These are phyloP conservation scores for Auricularia auricula-judae DNA, from an alignment of 768 basidiomycete species.

Conservation along the genomic window DNA sequence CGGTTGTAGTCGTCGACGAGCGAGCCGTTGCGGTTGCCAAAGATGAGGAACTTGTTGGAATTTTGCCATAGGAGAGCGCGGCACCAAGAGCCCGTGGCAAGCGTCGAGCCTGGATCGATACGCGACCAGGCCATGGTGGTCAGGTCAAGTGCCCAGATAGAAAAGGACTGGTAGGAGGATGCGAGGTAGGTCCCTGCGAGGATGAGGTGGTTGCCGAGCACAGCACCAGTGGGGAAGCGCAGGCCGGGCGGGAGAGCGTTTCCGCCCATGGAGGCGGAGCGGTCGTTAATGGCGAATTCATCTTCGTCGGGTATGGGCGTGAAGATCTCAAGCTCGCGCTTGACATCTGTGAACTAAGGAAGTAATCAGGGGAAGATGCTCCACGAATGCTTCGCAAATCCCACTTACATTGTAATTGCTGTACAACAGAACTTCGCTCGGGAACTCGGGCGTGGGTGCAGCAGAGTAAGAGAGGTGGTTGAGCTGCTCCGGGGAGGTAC, in stretches of 20 bases:
- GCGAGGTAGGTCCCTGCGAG: conserved; percentile 94
- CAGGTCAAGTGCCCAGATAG: conserved; percentile 92
- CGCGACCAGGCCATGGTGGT: conserved; percentile 74
- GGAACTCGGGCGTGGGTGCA: conserved; percentile 57
- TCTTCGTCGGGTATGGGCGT: conserved; percentile 66
- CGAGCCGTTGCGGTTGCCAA: conserved; percentile 81
- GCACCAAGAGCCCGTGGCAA: conserved; percentile 90
- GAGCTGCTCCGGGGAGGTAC: conserved; percentile 48
- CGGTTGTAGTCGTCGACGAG: conserved; percentile 90
- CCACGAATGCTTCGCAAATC: conserved; percentile 7
- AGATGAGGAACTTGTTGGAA: conserved; percentile 76
- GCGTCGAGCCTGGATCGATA: conserved; percentile 78
- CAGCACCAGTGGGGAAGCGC: conserved; percentile 90
- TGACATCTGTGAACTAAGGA: conserved; percentile 80
- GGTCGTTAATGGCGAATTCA: conserved; percentile 63
- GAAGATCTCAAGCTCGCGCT: conserved; percentile 89
- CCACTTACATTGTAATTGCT: conserved; percentile 86
- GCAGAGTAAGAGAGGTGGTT: conserved; percentile 71
- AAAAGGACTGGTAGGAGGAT: conserved; percentile 87
- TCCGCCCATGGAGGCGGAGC: conserved; percentile 72
- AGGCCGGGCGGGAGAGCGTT: conserved; percentile 84
- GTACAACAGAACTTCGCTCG: conserved; percentile 82
- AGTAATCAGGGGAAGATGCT: background rate
- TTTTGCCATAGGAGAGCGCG: conserved; percentile 73
- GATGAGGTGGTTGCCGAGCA: conserved; percentile 83